A percentile compares a stretch with the other conserved stretches of the same genome.
Conservation (phyloP, 768 basidiomycete genomes). For the Lactifluus volemus region DNA sequence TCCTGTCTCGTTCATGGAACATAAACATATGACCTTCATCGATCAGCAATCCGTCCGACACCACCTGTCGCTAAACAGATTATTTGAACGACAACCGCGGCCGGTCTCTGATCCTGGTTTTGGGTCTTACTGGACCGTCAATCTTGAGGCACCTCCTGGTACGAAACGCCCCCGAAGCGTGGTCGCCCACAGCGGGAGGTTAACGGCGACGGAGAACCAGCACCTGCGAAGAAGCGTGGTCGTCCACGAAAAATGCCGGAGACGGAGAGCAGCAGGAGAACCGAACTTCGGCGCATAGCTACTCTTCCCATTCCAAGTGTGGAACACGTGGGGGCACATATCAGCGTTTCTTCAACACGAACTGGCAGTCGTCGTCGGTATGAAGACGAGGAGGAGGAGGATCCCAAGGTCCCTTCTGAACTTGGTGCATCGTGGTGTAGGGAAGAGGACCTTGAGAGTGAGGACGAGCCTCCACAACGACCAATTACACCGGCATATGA, state of each 20-base stretch:
- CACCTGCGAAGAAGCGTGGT: constrained; percentile 20
- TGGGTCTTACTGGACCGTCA: constrained; percentile 89
- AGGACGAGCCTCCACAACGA: constrained; percentile 35
- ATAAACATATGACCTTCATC: not conserved
- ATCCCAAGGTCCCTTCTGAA: constrained; percentile 23
- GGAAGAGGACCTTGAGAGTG: constrained; percentile 51
- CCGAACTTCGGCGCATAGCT: constrained; percentile 4
- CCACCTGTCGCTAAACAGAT: constrained; percentile 71
- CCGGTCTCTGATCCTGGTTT: constrained; percentile 82
- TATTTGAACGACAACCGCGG: constrained; percentile 75
- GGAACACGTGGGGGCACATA: constrained; percentile 1
- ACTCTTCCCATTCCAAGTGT: constrained; percentile 8
- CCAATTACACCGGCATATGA: constrained; percentile 13
- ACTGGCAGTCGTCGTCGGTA: constrained; percentile 17
- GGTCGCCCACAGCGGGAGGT: constrained; percentile 49
- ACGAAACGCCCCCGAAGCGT: constrained; percentile 81
- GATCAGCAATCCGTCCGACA: constrained; percentile 79
- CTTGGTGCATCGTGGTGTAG: constrained; percentile 21
- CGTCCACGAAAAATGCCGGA: constrained; percentile 17
- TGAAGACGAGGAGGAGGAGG: constrained; percentile 34
- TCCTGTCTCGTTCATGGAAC: not conserved
- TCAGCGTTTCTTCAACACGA: constrained; percentile 24
- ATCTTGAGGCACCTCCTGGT: constrained; percentile 73
- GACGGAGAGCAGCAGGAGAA: not conserved
- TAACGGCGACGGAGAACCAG: constrained; percentile 14